Evolutionary conservation across 78 protist genomes (phyloP).

Genomic region (Acrasis kona): DNA sequence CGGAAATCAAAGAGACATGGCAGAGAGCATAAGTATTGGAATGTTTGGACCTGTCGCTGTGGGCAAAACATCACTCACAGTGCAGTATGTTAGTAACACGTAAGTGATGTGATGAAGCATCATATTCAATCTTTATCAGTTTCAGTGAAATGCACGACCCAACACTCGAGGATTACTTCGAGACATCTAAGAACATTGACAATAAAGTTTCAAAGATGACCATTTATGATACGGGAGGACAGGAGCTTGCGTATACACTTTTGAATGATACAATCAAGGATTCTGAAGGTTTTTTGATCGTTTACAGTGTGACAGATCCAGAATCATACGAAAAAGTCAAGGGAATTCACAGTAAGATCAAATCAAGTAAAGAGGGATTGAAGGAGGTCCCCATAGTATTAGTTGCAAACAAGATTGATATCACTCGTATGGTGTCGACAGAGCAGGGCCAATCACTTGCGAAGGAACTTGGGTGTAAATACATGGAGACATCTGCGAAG

Average conservation of each 20-base stretch:
- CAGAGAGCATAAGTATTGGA: too few relatives aligned
- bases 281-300: conserved; percentile 79
- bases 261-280: conserved; percentile 52
- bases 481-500: conserved; percentile 73
- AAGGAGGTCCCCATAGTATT: conserved; percentile 78
- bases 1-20: too few relatives aligned
- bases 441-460: conserved; percentile 45
- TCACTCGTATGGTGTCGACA: conserved; percentile 50
- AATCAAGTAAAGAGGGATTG: conserved; percentile 52
- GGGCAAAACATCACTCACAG: background rate
- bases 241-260: conserved; percentile 64
- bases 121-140: background rate
- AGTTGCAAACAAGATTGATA: conserved; percentile 72
- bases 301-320: conserved; percentile 45
- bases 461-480: conserved; percentile 22
- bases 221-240: conserved; percentile 68
- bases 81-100: background rate
- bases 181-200: background rate
- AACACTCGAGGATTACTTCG: background rate
- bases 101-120: background rate
- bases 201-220: background rate
- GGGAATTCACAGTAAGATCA: conserved; percentile 41
- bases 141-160: background rate
- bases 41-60: background rate
- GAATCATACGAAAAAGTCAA: conserved; percentile 54